Conservation (phyloP, 352 stramenopile genomes). For the Aphanomyces astaci region DNA sequence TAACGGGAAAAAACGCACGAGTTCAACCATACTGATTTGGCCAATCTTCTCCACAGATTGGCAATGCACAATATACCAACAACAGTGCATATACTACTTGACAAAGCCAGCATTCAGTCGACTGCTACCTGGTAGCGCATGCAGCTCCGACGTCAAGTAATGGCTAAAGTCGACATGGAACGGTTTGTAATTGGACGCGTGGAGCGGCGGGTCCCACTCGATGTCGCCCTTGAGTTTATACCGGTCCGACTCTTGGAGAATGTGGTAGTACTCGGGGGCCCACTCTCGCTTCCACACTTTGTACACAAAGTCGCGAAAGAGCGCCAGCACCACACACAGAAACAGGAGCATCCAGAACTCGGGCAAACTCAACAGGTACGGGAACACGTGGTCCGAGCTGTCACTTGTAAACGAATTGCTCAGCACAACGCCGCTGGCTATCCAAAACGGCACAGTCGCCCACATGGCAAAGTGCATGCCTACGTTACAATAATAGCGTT, state of each 20-base stretch:
- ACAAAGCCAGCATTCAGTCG: too few relatives aligned
- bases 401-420: conserved; percentile 45
- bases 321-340: conserved; percentile 56
- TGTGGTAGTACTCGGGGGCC: conserved; percentile 80
- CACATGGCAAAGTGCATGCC: conserved; percentile 37
- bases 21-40: too few relatives aligned
- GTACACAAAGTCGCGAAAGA: conserved; percentile 72
- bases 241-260: conserved; percentile 69
- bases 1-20: too few relatives aligned
- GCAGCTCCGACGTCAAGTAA: conserved; percentile 55
- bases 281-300: conserved; percentile 82
- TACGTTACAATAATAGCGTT: too few relatives aligned
- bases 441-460: conserved; percentile 69
- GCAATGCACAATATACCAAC: too few relatives aligned
- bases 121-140: conserved; percentile 17
- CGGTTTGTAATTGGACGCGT: conserved; percentile 43
- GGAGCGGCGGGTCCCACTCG: conserved; percentile 52
- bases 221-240: conserved; percentile 34
- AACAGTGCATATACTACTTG: too few relatives aligned
- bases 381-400: conserved; percentile 62
- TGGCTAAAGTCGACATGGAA: conserved; percentile 60
- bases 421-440: conserved; percentile 55
- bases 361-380: conserved; percentile 56
- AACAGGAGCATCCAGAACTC: conserved; percentile 79
- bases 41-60: too few relatives aligned